Base-by-base conservation (phyloP, 768 basidiomycete genomes). In the Tephrocybe rancida region DNA sequence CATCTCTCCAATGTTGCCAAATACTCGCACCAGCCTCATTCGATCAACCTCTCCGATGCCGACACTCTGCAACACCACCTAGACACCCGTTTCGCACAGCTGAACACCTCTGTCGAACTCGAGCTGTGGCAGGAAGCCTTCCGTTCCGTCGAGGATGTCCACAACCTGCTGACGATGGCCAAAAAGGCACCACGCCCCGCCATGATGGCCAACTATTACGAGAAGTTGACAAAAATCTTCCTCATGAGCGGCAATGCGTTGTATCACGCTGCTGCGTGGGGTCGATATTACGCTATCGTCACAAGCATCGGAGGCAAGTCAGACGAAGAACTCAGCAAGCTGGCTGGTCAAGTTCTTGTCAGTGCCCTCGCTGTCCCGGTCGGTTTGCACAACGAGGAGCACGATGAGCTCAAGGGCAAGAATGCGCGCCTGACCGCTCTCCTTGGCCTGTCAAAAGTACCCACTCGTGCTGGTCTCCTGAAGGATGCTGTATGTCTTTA, bases 121-220 rank as follows among this genome's bases (percentile, higher is more conserved):
- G 96, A 99, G 73, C 81, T 99, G 24, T 99, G 96, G 96, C 95
- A 98, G 66, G 96, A 98, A 65, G 96, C 94, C 9, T 99, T 98
- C 83, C 90, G 96, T 55, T 94, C 93, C 37, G 94, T 98, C 55
- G 96, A 99, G 70, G 96, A 99, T 69, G 91, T 98, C 34, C 96
- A 98, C 75, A 94, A 95, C 63, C 82, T 98, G 30, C 84, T 99
- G 59, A 91, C 87, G 10, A 87, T 93, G 83, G 89, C 90, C 25
- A 96, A 96, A 70, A 96, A 95, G 72, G 85, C 92, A 0, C 92
- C 94, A 1, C 87, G 93, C 29, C 92, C 93, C 0, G 81, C 87
- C 11, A 96, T 98, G 94, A 98, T 98, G 95, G 93, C 94, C 54
- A 94, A 92, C 70, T 98, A 98, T 74, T 98, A 98, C 73, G 95